Base-by-base conservation (phyloP, 1,284 basidiomycete species). In the Polyporus tsugae region DNA sequence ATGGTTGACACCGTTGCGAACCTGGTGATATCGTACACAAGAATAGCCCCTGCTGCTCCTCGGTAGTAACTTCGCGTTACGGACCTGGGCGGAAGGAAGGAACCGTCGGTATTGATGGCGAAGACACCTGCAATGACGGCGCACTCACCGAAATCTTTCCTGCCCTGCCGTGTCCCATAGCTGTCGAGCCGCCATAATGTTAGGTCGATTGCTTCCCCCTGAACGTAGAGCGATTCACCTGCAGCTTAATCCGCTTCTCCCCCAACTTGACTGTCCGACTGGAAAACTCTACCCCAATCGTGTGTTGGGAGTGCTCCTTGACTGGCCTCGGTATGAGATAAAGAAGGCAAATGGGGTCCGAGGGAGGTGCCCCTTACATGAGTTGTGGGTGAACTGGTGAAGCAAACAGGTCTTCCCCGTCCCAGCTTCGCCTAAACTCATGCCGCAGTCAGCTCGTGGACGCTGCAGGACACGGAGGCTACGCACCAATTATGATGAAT, bases 131-230 rank as follows among this genome's bases (percentile, higher is more conserved):
- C 58, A 49, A 63, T 62, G 35, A 22, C 60, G 58, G 71, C 46
- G n/a, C 46, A 78, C 85, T 66, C 70, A 93, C 89, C 95, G 88
- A 79, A 98, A 98, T 70, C 96, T 87, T 81, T 98, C 96, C 82
- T 98, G 96, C 22, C 96, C 96, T 46, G 96, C 96, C n/a, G 96
- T 98, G 81, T 98, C 96, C 96, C 96, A 98, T 63, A 98, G 82
- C 94, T 98, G 76, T 62, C 38, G 22, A 15, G 58, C 36, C n/a
- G 15, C 38, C n/a, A 41, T 3, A 15, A 11, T 5, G 25, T 25
- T 17, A 29, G 15, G 38, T 22, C 15, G 10, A 15, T 25, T 4
- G 22, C 4, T 3, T 11, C 35, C 35, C 7, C 9, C 49, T 9
- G 5, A 25, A 60, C 5, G 22, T 39, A 41, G 25, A 60, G 39